Base-by-base conservation (phyloP, 306 rosid species). In the Rubus idaeus region DNA sequence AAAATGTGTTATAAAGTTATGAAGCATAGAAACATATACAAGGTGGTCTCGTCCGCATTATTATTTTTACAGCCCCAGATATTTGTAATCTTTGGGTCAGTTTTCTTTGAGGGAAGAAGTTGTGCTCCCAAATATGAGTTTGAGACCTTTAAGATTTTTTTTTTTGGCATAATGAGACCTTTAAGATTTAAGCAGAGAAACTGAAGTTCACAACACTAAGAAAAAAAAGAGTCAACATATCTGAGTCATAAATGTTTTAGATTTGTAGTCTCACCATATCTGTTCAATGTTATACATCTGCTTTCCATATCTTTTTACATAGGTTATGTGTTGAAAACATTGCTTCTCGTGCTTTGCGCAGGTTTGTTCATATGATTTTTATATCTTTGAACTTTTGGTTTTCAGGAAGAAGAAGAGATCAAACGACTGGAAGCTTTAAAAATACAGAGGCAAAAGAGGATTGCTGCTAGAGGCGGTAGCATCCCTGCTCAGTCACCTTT, bases 371-470 rank as follows among this genome's bases (percentile, higher is more conserved):
- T 77, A 57, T 53, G 46, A 76, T 77, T 70, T 52, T 80, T 53
- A 74, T 75, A 72, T 30, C 5, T 78, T 39, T 56, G 3, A 44
- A 14, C 30, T 53, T 73, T 73, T 30, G 30, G n/a, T 68, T 50
- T 80, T 60, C 82, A 96, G 99, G 96, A 96, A 80, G 91, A 83
- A 55, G 98, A 90, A 78, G 94, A 86, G 67, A 69, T 78, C 35
- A 96, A 91, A 81, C 91, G 99, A 41, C 62, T 96, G 46, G 97
- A 96, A 83, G 89, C 97, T 80, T 81, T 96, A 66, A 96, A 92
- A 88, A 86, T 88, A 41, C 89, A 91, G 87, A 96, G 99, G 91
- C 97, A 96, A 81, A 96, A 88, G 88, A 96, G 99, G 84, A 96
- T 92, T 80, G 96, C 98, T 76, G 87, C 97, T 66, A 88, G 93